A percentile compares a stretch with the other conserved stretches of the same genome.
These are phyloP conservation scores for Cladosporium sp. DNA, from an alignment of 2,329 filamentous ascomycete species.

Conservation along the genomic window DNA sequence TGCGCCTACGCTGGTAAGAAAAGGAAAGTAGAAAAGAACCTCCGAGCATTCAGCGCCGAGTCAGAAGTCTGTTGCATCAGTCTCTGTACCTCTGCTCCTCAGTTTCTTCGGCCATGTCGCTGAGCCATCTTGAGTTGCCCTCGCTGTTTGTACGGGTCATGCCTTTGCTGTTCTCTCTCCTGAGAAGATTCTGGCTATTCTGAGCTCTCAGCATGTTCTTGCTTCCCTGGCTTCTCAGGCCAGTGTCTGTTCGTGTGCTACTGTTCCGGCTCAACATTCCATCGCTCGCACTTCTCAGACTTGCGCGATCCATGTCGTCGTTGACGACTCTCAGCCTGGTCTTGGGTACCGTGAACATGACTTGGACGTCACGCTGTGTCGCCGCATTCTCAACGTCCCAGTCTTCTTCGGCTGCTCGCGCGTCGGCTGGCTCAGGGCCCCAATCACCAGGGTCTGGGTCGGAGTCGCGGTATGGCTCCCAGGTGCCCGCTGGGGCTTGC, in stretches of 20 bases:
- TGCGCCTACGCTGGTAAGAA: slow-evolving; percentile 1
- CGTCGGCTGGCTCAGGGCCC: slow-evolving; percentile 28
- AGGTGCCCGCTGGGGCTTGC: slow-evolving; percentile 17
- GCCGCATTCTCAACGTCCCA: slow-evolving; percentile 50
- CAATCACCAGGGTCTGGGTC: slow-evolving; percentile 33
- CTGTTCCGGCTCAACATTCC: slow-evolving; percentile 21
- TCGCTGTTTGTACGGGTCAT: slow-evolving; percentile 15
- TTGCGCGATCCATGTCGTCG: slow-evolving; percentile 51
- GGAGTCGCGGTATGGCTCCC: slow-evolving; percentile 28
- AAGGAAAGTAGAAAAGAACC: not conserved
- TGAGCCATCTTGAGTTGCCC: slow-evolving; percentile 1
- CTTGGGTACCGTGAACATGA: slow-evolving; percentile 90
- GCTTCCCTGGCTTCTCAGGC: not conserved
- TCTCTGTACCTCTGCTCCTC: slow-evolving; percentile 6
- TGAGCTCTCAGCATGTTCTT: not conserved
- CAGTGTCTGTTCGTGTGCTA: slow-evolving; percentile 13
- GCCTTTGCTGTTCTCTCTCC: slow-evolving; percentile 16
- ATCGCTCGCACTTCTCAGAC: slow-evolving; percentile 32
- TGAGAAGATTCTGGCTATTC: not conserved
- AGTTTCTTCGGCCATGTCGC: not conserved
- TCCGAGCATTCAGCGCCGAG: no score
- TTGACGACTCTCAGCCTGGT: slow-evolving; percentile 88
- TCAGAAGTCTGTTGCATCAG: not conserved
- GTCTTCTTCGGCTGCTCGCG: slow-evolving; percentile 36
- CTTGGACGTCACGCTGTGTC: slow-evolving; percentile 45